Evolutionary conservation across 2,329 filamentous ascomycete genomes (phyloP), one percentile per base, ranked within the genome.

Genomic region (Phymatotrichopsis omnivora): DNA sequence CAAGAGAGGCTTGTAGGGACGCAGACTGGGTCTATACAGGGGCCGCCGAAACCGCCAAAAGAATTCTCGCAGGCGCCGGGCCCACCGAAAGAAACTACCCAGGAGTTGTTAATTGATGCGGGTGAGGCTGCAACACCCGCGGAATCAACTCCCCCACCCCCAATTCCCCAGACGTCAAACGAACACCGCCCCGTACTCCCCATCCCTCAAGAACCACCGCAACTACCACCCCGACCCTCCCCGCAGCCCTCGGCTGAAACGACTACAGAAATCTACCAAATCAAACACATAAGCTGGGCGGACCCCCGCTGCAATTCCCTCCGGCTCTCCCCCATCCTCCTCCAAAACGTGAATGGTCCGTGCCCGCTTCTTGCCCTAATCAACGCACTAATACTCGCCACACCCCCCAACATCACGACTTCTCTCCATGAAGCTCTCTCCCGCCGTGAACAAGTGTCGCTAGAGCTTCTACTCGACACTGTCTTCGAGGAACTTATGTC

Each of bases 401-500:
- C 86, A 0, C 80, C 82, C 1, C 69, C 77, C 3, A 71, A 75
- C 16, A 61, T 61, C 38, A 68, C 56, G 56, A 82, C 85, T 0
- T 79, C 82, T 1, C 71, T 96, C 14, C 74, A 89, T 1, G 82
- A 87, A 51, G 79, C 82, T 1, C 68, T 98, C 10, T 70, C 78
- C 28, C 80, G 80, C 3, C 75, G 86, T 29, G 91, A 96, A 62
- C 85, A 93, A 60, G 80, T 98, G 42, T 93, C 84, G 54, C 68
- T 98, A 8, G 82, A 82, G 7, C 67, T 95, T 12, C 67, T 98
- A 7, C 74, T 96, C 3, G 83, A 95, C 59, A 85, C 85, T 2
- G 78, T 98, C 0, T 85, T 96, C 59, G 87, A 96, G 46, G 89
- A 96, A 63, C 74, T 98, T 17, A 89, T 93, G 68, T 87, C 85